phyloP scores from a whole-genome alignment of 2,329 filamentous ascomycete genomes.

The Colletotrichum chlorophyti region DNA sequence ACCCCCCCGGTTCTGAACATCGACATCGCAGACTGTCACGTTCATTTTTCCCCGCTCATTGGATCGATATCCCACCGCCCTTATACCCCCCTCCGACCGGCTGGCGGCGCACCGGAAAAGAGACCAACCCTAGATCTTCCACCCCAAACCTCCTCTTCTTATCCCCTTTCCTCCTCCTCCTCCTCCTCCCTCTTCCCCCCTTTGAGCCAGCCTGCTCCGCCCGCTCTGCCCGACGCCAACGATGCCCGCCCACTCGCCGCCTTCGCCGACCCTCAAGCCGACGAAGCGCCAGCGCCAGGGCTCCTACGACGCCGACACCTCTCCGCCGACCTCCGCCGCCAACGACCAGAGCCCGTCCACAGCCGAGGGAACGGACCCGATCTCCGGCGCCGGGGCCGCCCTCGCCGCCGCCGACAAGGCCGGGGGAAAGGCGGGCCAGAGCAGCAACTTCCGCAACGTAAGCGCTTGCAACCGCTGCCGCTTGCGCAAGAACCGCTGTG shows the following conservation, averaged over 20 bases:
- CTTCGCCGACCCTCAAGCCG: conserved; percentile 57
- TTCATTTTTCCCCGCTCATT: not conserved
- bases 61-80: not conserved
- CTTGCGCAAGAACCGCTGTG: conserved; percentile 91
- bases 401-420: conserved; percentile 35
- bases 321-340: conserved; percentile 41
- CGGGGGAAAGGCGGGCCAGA: conserved; percentile 58
- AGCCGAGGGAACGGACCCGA: conserved; percentile 35
- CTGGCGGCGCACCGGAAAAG: not conserved
- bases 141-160: not conserved
- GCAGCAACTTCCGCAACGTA: conserved; percentile 81
- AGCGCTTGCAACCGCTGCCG: conserved; percentile 94
- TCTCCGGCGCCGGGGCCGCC: conserved; percentile 35
- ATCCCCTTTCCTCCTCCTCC: not conserved
- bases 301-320: conserved; percentile 54
- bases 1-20: not conserved
- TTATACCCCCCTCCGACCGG: not conserved
- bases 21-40: not conserved
- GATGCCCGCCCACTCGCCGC: conserved; percentile 56
- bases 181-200: not conserved
- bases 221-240: conserved; percentile 7
- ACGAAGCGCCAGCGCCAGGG: conserved; percentile 64
- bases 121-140: not conserved
- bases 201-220: not conserved
- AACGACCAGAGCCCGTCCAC: conserved; percentile 43